phyloP scores from a whole-genome alignment of 768 basidiomycete species.

The Tubosaeta brunneosetosa region DNA sequence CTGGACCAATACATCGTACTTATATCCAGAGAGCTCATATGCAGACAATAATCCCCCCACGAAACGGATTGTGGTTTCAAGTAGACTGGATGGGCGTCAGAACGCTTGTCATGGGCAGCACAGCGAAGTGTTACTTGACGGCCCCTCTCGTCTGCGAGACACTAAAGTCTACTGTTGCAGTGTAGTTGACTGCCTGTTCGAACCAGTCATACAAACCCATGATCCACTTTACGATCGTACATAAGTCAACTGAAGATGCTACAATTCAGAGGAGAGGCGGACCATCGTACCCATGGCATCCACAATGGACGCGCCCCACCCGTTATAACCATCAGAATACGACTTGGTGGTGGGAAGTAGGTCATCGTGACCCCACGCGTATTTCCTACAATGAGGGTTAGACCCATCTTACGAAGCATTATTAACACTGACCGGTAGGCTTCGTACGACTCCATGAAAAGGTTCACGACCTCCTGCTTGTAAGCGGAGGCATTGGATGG shows the following conservation, averaged over 20 bases:
- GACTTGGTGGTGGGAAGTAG: conserved; percentile 45
- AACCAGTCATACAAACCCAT: conserved; percentile 54
- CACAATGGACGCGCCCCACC: conserved; percentile 58
- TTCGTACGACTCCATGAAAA: conserved; percentile 50
- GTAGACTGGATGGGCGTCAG: conserved; percentile 33
- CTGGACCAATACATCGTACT: conserved; percentile 46
- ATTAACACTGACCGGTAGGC: conserved; percentile 48
- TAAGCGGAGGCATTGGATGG: conserved; percentile 37
- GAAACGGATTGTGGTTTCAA: conserved; percentile 75
- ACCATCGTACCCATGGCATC: conserved; percentile 64
- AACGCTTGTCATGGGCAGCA: neutral
- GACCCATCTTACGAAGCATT: conserved; percentile 1
- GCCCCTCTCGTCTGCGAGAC: conserved; percentile 39
- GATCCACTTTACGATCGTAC: conserved; percentile 37
- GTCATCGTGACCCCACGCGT: conserved; percentile 61
- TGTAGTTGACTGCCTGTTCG: conserved; percentile 49
- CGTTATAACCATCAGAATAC: conserved; percentile 33
- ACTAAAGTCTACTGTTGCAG: conserved; percentile 50
- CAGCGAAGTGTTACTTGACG: conserved; percentile 37
- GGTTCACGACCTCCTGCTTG: conserved; percentile 39
- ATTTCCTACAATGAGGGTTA: conserved; percentile 34
- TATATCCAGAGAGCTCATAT: conserved; percentile 58
- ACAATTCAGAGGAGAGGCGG: conserved; percentile 5
- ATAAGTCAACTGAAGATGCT: neutral
- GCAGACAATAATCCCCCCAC: conserved; percentile 64